Evolutionary conservation across 495 filamentous ascomycete genomes (phyloP).

Genomic region (Antarctomyces pellizariae): DNA sequence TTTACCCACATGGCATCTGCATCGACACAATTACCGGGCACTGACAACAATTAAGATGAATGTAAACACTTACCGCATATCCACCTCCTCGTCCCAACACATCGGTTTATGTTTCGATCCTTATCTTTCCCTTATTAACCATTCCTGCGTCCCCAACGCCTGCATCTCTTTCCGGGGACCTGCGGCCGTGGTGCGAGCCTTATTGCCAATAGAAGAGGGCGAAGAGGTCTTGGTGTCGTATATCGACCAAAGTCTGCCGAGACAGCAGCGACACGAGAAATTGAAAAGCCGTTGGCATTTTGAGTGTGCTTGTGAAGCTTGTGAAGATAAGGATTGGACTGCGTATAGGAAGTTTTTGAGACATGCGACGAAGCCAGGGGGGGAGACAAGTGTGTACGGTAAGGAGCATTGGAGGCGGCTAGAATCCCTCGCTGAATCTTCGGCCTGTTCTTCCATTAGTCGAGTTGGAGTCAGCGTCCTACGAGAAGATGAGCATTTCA

Average conservation of each 20-base stretch:
- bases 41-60: constrained; percentile 5
- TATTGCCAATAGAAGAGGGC: constrained; percentile 17
- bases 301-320: constrained; percentile 8
- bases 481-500: too few species aligned
- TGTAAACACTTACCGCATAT: constrained; percentile 10
- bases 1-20: constrained; percentile 18
- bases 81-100: constrained; percentile 4
- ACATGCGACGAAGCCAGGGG: too few species aligned
- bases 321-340: too few species aligned
- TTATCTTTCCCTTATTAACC: constrained; percentile 24
- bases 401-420: too few species aligned
- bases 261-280: constrained; percentile 2
- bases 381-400: too few species aligned
- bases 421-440: too few species aligned
- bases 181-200: constrained; percentile 18
- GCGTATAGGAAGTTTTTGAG: too few species aligned
- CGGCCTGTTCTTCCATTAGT: too few species aligned
- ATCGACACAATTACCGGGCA: too few species aligned
- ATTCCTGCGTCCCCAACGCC: constrained; percentile 29
- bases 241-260: constrained; percentile 11
- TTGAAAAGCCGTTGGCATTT: constrained; percentile 10
- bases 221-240: constrained; percentile 28
- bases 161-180: constrained; percentile 21
- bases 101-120: constrained; percentile 17
- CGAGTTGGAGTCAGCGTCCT: too few species aligned